Conservation (phyloP, 1,284 basidiomycete genomes). For the Exobasidium rhododendri region DNA sequence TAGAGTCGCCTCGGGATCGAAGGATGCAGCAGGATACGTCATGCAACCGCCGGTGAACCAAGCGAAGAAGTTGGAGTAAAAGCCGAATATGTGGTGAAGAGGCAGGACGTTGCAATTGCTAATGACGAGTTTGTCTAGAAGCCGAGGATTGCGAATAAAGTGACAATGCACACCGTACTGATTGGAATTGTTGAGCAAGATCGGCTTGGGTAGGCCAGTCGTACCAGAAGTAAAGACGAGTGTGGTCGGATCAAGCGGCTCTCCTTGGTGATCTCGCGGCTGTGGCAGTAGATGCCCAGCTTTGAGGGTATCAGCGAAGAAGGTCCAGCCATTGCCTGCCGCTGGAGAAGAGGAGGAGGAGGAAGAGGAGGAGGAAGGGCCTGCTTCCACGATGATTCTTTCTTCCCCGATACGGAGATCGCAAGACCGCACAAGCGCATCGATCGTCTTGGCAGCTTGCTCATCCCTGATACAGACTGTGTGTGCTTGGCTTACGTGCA, state of each 20-base stretch:
- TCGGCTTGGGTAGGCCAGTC: constrained; percentile 66
- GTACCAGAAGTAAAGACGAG: constrained; percentile 57
- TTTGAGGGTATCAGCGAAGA: not conserved
- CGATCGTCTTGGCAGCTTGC: constrained; percentile 20
- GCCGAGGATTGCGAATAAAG: too few relatives aligned
- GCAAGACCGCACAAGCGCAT: constrained; percentile 20
- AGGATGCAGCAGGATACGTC: not conserved
- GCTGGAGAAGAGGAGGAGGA: too few relatives aligned
- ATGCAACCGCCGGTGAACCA: not conserved
- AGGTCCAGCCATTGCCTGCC: constrained; percentile 1
- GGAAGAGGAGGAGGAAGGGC: too few relatives aligned
- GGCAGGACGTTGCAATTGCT: too few relatives aligned
- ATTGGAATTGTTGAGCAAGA: constrained; percentile 57
- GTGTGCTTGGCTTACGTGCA: not conserved
- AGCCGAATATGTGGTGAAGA: too few relatives aligned
- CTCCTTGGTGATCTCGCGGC: constrained; percentile 20
- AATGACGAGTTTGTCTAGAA: too few relatives aligned
- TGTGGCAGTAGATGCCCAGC: constrained; percentile 5
- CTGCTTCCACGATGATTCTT: constrained; percentile 37
- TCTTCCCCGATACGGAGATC: constrained; percentile 20
- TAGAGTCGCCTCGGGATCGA: not conserved
- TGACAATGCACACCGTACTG: too few relatives aligned
- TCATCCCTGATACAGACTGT: not conserved
- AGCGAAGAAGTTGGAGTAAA: too few relatives aligned
- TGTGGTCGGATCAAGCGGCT: constrained; percentile 62